Percentiles rank a stretch among this genome's conserved stretches.
These are phyloP conservation scores for Emericellopsis terricola DNA, from an alignment of 495 filamentous ascomycete species.

Conservation along the genomic window DNA sequence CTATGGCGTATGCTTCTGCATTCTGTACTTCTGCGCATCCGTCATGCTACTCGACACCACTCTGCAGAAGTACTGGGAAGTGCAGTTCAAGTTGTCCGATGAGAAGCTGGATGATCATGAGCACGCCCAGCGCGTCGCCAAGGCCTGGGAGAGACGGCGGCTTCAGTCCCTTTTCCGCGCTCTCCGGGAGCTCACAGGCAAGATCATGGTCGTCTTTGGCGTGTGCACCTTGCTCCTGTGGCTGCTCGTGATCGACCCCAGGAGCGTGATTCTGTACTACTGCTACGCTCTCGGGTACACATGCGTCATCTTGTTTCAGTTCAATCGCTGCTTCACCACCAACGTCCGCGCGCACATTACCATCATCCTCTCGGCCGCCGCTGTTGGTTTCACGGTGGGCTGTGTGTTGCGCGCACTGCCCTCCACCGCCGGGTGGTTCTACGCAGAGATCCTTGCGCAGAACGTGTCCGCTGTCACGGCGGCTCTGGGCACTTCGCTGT, in stretches of 20 bases:
- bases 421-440: slow-evolving; percentile 2
- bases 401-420: slow-evolving; percentile 6
- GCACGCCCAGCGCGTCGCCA: slow-evolving; percentile 2
- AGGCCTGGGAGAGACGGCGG: slow-evolving; percentile 5
- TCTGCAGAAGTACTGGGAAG: slow-evolving; percentile 9
- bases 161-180: not conserved
- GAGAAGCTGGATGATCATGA: slow-evolving; percentile 5
- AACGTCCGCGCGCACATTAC: slow-evolving; percentile 7
- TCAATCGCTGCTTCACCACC: slow-evolving; percentile 15
- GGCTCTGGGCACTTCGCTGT: slow-evolving; percentile 6
- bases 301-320: slow-evolving; percentile 12
- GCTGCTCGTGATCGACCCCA: slow-evolving; percentile 5
- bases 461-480: slow-evolving; percentile 5
- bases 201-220: slow-evolving; percentile 8
- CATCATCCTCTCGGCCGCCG: slow-evolving; percentile 8
- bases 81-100: slow-evolving; percentile 6
- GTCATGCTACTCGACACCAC: slow-evolving; percentile 10
- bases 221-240: slow-evolving; percentile 8
- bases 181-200: slow-evolving; percentile 3
- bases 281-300: slow-evolving; percentile 9
- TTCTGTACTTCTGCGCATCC: slow-evolving; percentile 12
- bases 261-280: slow-evolving; percentile 8
- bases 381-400: slow-evolving; percentile 8
- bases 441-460: slow-evolving; percentile 7
- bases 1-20: slow-evolving; percentile 12